phyloP scores from a whole-genome alignment of 345 rosid genomes.

The Melaleuca quinquenervia region DNA sequence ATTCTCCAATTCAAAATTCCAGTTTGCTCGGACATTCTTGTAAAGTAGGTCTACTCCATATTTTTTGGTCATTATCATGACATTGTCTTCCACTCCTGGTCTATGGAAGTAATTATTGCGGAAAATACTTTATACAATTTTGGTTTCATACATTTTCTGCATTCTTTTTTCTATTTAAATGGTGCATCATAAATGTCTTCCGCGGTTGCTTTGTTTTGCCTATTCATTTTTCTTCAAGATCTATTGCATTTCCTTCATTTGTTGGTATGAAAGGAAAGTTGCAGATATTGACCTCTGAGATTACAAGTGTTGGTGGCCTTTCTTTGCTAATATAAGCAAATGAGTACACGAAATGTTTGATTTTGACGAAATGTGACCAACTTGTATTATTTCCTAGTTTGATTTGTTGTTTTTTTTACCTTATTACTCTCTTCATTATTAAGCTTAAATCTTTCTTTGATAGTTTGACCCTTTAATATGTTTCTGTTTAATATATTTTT shows the following conservation, averaged over 20 bases:
- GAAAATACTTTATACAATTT: not conserved
- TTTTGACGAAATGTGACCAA: not conserved
- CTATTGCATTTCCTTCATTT: not conserved
- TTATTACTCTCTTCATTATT: not conserved
- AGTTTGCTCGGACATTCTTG: not conserved
- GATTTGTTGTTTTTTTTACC: not conserved
- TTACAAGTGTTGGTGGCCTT: not conserved
- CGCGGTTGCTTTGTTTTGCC: not conserved
- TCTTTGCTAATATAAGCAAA: not conserved
- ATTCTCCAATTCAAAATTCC: not conserved
- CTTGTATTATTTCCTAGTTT: not conserved
- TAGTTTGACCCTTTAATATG: not conserved
- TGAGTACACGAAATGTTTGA: not conserved
- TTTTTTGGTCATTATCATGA: not conserved
- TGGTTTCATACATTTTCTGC: not conserved
- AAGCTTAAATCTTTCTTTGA: not conserved
- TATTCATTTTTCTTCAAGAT: not conserved
- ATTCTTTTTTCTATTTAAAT: not conserved
- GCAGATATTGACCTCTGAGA: not conserved
- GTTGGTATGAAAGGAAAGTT: not conserved
- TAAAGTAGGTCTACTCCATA: not conserved
- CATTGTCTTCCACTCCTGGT: not conserved
- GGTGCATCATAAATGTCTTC: not conserved
- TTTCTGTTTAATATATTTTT: not conserved
- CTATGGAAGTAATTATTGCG: not conserved